phyloP scores from a whole-genome alignment of 495 filamentous ascomycete genomes.

The Tricharina praecox region DNA sequence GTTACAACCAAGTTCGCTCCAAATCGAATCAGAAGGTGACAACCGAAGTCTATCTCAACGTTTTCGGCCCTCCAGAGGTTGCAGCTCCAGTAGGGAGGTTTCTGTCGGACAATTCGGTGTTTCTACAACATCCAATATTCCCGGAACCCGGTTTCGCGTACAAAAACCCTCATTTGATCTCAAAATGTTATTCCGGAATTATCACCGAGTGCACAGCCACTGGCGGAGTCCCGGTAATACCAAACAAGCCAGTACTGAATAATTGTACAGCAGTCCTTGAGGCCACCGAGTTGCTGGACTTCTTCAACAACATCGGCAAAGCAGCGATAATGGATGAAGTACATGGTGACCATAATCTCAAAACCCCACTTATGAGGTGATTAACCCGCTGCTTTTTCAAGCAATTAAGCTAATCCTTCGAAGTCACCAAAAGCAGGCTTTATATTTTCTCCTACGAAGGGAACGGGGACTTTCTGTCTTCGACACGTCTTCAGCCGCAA shows the following conservation, averaged over 20 bases:
- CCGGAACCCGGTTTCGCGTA: slow-evolving; percentile 8
- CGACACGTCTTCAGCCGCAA: slow-evolving; percentile 25
- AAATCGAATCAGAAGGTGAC: too few relatives aligned
- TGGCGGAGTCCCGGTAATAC: slow-evolving; percentile 4
- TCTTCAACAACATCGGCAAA: slow-evolving; percentile 24
- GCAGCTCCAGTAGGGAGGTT: slow-evolving; percentile 3
- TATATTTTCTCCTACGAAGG: slow-evolving; percentile 72
- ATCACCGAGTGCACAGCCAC: slow-evolving; percentile 7
- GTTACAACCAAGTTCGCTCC: not conserved
- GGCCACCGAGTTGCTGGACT: not conserved
- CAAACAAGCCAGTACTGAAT: not conserved
- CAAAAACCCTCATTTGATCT: slow-evolving; percentile 12
- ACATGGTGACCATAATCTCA: slow-evolving; percentile 44
- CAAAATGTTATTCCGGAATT: slow-evolving; percentile 3
- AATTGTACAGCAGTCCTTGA: not conserved
- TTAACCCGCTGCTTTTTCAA: not conserved
- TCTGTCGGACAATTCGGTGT: slow-evolving; percentile 6
- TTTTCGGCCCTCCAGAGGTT: slow-evolving; percentile 6
- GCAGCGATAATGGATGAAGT: slow-evolving; percentile 58
- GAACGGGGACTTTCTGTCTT: slow-evolving; percentile 43
- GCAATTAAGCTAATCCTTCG: slow-evolving; percentile 26
- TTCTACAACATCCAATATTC: slow-evolving; percentile 13
- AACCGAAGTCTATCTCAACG: slow-evolving; percentile 9
- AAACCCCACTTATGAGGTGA: slow-evolving; percentile 53
- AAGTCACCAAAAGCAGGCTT: slow-evolving; percentile 75